phyloP scores from a whole-genome alignment of 2,329 filamentous ascomycete species.

The Venturia oleaginea region DNA sequence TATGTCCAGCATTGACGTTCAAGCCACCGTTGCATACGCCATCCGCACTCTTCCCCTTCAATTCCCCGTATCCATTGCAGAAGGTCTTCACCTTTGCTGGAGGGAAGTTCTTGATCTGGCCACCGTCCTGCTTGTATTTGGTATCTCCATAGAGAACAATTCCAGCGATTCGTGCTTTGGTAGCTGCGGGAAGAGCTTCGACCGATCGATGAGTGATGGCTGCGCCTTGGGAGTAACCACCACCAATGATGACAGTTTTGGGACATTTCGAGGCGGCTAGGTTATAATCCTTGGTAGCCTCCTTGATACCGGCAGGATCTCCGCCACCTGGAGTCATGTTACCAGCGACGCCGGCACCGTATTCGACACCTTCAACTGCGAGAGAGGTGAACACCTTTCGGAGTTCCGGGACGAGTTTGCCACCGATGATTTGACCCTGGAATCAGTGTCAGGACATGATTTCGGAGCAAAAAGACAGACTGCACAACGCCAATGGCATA shows the following conservation, averaged over 20 bases:
- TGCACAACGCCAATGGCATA: not conserved
- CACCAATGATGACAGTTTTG: slow-evolving; percentile 28
- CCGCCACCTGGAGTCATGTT: slow-evolving; percentile 29
- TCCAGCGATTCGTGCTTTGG: slow-evolving; percentile 27
- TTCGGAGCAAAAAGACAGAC: not conserved
- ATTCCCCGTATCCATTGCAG: slow-evolving; percentile 20
- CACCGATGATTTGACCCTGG: slow-evolving; percentile 17
- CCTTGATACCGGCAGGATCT: slow-evolving; percentile 24
- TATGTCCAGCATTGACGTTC: slow-evolving; percentile 7
- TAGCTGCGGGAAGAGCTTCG: slow-evolving; percentile 20
- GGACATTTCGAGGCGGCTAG: slow-evolving; percentile 31
- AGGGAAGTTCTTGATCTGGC: slow-evolving; percentile 28
- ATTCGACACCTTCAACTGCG: slow-evolving; percentile 29
- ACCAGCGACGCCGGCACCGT: slow-evolving; percentile 25
- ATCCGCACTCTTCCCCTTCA: slow-evolving; percentile 19
- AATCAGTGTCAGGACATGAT: not conserved
- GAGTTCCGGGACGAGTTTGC: not conserved
- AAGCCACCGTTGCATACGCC: slow-evolving; percentile 28
- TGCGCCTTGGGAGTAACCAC: slow-evolving; percentile 33
- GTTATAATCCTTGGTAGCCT: slow-evolving; percentile 28
- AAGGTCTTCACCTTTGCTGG: slow-evolving; percentile 25
- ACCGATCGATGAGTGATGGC: slow-evolving; percentile 30
- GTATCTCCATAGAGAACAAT: slow-evolving; percentile 34
- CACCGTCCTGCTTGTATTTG: slow-evolving; percentile 28
- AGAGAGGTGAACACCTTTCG: slow-evolving; percentile 14